These are phyloP conservation scores for Penstemon eatonii DNA, from an alignment of 257 asterid species.

Conservation along the genomic window DNA sequence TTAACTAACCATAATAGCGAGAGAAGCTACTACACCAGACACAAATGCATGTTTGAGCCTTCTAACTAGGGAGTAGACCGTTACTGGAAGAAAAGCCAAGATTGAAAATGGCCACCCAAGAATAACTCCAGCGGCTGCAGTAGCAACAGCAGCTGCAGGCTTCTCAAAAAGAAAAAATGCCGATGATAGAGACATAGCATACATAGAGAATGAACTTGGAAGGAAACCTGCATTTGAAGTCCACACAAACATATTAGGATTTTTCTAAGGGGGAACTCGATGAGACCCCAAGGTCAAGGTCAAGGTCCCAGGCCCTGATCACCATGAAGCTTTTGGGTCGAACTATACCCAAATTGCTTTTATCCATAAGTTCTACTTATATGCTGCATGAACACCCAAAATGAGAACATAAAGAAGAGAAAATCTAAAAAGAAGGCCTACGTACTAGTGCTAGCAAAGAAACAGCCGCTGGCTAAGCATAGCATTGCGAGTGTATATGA, in stretches of 20 bases:
- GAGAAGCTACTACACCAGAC: constrained; percentile 66
- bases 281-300: constrained; percentile 16
- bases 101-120: constrained; percentile 98
- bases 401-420: not conserved
- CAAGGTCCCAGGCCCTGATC: not conserved
- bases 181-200: constrained; percentile 92
- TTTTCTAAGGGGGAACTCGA: not conserved
- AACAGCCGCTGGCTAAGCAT: constrained; percentile 97
- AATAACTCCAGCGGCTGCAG: constrained; percentile 88
- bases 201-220: constrained; percentile 98
- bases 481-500: constrained; percentile 93
- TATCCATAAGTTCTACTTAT: not conserved
- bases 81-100: constrained; percentile 91
- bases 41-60: constrained; percentile 64
- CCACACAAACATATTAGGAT: constrained; percentile 17
- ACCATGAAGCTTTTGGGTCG: not conserved
- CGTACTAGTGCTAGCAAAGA: constrained; percentile 96
- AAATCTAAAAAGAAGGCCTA: constrained; percentile 19
- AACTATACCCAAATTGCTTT: constrained; percentile 11
- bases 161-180: constrained; percentile 84
- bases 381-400: constrained; percentile 17
- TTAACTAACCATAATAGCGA: constrained; percentile 62
- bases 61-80: constrained; percentile 67
- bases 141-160: constrained; percentile 81
- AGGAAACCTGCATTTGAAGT: constrained; percentile 71